phyloP scores from a whole-genome alignment of 2,329 filamentous ascomycete species.

The Pseudopyrenochaeta lycopersici region DNA sequence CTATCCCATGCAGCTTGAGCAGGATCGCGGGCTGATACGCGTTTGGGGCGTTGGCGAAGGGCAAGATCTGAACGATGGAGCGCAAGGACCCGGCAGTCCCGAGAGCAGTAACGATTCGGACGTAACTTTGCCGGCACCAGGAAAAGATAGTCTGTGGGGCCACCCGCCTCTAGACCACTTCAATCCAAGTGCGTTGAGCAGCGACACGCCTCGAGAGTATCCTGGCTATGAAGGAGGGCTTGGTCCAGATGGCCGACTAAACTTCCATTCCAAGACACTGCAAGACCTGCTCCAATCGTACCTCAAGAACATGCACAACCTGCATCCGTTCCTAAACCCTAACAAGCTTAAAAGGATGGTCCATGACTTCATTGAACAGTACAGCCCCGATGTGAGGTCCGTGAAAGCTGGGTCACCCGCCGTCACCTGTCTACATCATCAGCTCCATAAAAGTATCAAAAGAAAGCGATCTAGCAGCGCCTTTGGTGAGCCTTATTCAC shows the following conservation, averaged over 20 bases:
- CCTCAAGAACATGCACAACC: conserved; percentile 66
- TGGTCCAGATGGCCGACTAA: conserved; percentile 61
- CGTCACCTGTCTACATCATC: conserved; percentile 11
- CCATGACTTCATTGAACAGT: conserved; percentile 53
- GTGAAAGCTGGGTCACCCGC: conserved; percentile 34
- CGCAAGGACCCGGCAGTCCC: too few relatives aligned
- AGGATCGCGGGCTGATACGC: conserved; percentile 75
- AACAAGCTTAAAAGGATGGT: conserved; percentile 61
- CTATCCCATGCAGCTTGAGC: conserved; percentile 80
- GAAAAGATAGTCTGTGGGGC: conserved; percentile 61
- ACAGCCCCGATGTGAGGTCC: conserved; percentile 41
- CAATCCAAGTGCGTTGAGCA: conserved; percentile 35
- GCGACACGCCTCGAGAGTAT: conserved; percentile 32
- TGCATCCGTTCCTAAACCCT: conserved; percentile 71
- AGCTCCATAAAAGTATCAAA: conserved; percentile 43
- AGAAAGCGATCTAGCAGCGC: conserved; percentile 45
- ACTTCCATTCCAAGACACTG: conserved; percentile 62
- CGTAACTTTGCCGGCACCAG: conserved; percentile 51
- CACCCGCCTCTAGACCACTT: conserved; percentile 52
- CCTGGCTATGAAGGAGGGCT: conserved; percentile 60
- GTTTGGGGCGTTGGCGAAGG: conserved; percentile 84
- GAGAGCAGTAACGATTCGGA: conserved; percentile 53
- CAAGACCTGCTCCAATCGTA: conserved; percentile 64
- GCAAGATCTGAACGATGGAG: conserved; percentile 66
- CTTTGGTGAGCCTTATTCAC: conserved; percentile 33